These are phyloP conservation scores for Castanea mollissima DNA, from an alignment of 306 rosid genomes.

Conservation along the genomic window DNA sequence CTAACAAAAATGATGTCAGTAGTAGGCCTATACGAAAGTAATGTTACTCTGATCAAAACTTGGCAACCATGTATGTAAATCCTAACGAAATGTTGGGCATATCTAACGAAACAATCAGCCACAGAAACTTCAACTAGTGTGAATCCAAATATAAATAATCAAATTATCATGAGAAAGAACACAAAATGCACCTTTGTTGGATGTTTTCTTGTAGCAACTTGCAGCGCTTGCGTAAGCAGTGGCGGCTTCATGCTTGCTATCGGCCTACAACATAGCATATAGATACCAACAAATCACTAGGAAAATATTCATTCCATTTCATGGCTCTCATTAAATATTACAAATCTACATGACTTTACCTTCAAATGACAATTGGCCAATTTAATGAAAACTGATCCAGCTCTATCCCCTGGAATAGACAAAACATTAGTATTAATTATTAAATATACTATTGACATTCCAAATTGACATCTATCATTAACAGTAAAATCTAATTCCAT, in stretches of 20 bases:
- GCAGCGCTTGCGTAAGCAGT: slow-evolving; percentile 49
- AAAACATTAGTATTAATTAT: background rate
- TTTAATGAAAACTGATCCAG: slow-evolving; percentile 44
- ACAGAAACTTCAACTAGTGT: background rate
- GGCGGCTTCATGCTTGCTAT: slow-evolving; percentile 54
- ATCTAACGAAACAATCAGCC: background rate
- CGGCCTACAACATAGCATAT: slow-evolving; percentile 30
- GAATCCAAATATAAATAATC: background rate
- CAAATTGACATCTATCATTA: no score
- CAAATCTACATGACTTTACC: slow-evolving; percentile 10
- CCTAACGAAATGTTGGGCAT: no score
- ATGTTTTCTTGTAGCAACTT: slow-evolving; percentile 49
- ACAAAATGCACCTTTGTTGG: slow-evolving; percentile 32
- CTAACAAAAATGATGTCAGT: no score
- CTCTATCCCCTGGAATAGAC: slow-evolving; percentile 40
- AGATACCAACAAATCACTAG: background rate
- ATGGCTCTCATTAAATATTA: no score
- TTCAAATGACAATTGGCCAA: slow-evolving; percentile 45
- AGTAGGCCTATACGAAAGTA: no score
- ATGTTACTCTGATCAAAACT: no score
- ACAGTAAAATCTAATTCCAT: no score
- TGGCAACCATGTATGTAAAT: no score
- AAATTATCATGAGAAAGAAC: background rate
- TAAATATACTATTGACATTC: no score
- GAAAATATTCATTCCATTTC: no score